Evolutionary conservation across 2,329 filamentous ascomycete species (phyloP), one percentile per base, ranked within the genome.

Genomic region (Cladophialophora yegresii): DNA sequence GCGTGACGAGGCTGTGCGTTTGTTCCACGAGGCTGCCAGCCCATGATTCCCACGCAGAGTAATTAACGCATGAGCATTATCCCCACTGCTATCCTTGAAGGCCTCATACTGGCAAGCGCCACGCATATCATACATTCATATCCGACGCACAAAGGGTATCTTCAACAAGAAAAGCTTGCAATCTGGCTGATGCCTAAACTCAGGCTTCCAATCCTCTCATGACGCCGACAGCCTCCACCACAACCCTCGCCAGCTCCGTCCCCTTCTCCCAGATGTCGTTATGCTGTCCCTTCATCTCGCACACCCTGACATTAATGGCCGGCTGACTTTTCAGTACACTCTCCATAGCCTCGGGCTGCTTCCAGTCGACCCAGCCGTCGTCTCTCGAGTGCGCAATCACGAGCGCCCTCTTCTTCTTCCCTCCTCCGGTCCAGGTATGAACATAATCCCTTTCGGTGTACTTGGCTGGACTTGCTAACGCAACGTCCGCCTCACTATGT

Each of bases 321-420:
- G 74, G 70, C 74, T 81, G 73, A 20, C 28, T 78, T 83, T 75
- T 81, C 79, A 84, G 74, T 74, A 80, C 74, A 74, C 82, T 67
- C 80, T 82, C 71, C 83, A 85, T 80, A 2, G 55, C 71, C 50
- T 76, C 72, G 6, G 73, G 57, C 67, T 81, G 79, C 1, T 63
- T 67, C 51, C 66, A 63, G 70, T 80, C 76, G 8, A 81, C 77
- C 36, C 80, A 69, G 47, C 72, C 74, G 71, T 82, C 80, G 20
- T 75, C 74, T n/a, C 62, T 61, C 4, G 78, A 80, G 61, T 77
- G 75, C 28, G 77, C 78, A 32, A 82, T 64, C 10, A 81, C 72
- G 12, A 74, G 74, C 43, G 78, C 69, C 36, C 71, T 68, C 6
- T 77, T 77, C 47, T 67, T 68, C 49, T 68, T 70, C 74, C 76